Conservation (phyloP, 257 asterid species). For the Buddleja alternifolia region DNA sequence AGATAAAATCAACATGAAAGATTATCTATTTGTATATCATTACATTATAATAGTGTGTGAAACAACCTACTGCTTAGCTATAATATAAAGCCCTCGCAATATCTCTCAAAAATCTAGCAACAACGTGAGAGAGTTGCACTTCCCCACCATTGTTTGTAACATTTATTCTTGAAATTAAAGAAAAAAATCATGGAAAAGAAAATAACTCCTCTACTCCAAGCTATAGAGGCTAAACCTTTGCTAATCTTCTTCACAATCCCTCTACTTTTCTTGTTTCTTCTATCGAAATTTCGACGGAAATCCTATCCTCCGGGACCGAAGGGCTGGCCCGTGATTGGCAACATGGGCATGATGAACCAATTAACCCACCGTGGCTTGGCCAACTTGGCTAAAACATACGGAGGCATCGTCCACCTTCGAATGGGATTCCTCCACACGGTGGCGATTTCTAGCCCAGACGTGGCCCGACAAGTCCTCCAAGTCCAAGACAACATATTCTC, state of each 20-base stretch:
- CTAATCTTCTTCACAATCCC: constrained; percentile 40
- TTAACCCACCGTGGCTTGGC: constrained; percentile 81
- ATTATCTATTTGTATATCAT: not conserved
- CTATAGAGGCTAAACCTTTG: constrained; percentile 36
- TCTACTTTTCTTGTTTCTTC: constrained; percentile 23
- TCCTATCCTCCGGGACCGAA: constrained; percentile 82
- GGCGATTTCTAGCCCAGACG: constrained; percentile 74
- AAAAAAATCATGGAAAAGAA: constrained; percentile 25
- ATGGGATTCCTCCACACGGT: constrained; percentile 74
- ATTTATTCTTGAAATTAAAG: not conserved
- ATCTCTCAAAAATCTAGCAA: constrained; percentile 24
- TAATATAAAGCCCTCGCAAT: constrained; percentile 34
- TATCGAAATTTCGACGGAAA: constrained; percentile 45
- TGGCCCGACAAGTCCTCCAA: constrained; percentile 80
- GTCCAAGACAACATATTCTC: constrained; percentile 85
- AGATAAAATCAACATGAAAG: not conserved
- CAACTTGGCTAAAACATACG: constrained; percentile 62
- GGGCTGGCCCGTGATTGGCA: constrained; percentile 85
- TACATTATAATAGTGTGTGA: not conserved
- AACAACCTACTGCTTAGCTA: not conserved
- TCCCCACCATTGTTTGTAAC: not conserved
- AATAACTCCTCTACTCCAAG: constrained; percentile 16
- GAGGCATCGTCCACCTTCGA: constrained; percentile 74
- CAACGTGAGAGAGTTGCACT: constrained; percentile 31
- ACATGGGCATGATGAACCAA: constrained; percentile 67